Base-by-base conservation (phyloP, 805 yeast species). In the Yarrowia phangngaensis region DNA sequence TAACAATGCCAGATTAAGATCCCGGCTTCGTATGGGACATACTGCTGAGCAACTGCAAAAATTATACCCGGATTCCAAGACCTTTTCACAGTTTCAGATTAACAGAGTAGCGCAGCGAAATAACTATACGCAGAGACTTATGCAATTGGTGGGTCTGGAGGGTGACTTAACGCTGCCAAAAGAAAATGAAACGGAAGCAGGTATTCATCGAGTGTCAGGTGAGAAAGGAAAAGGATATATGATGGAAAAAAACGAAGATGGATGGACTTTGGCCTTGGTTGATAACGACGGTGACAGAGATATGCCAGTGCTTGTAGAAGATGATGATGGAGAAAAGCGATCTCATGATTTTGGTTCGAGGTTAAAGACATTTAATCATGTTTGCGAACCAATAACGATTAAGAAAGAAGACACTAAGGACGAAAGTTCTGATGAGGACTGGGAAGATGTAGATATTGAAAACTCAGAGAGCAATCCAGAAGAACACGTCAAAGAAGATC, bases 11-110 rank as follows among this genome's bases (percentile, higher is more conserved):
- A 65, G 99, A 51, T 67, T 88, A 19, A 74, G 87, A 53, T 89
- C 97, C 0, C 69, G 99, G 51, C 73, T 92, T 61, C 79, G 99
- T 67, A 82, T 92, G 95, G 99, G 99, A 1, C 89, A 84, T 60
- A 72, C 90, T 0, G 85, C 88, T 51, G 88, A 84, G n/a, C 97
- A 92, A 59, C 69, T 92, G 26, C 84, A 85, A 55, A 68, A 75
- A 4, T 67, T 87, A 49, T 92, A 90, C 58, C 95, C 96, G 0
- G 73, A 84, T 58, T 78, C 89, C 47, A 73, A 85, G 77, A 96
- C 88, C 53, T 92, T 92, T 59, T 88, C 97, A 13, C 81, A 76
- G 57, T 92, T 92, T 63, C 99, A 92, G 63, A 85, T 92, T 53
- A 80, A 84, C 57, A 84, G 90, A 76, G 97, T 92, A 1, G 84